Conservation (phyloP, 2,329 filamentous ascomycete species). For the Elsinoe batatas region DNA sequence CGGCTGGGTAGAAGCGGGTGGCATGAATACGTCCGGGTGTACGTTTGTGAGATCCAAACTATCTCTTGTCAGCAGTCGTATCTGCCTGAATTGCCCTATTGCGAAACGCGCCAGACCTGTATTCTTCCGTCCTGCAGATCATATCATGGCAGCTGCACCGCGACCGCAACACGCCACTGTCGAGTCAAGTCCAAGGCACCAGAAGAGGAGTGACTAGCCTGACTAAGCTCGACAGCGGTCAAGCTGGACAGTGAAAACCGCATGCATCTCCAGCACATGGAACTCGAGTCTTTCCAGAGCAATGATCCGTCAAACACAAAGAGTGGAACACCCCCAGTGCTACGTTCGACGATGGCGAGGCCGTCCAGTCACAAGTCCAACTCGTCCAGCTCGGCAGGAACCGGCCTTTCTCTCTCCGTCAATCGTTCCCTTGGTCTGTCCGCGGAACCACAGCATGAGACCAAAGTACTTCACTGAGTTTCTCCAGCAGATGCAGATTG, state of each 20-base stretch:
- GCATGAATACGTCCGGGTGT: background rate
- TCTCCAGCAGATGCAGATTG: background rate
- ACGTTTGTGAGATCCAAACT: background rate
- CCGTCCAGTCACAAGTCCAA: background rate
- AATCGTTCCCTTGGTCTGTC: background rate
- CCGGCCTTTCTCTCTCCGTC: background rate
- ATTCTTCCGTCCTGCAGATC: constrained; percentile 5
- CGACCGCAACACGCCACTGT: background rate
- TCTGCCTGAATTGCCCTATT: background rate
- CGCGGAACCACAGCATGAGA: constrained; percentile 6
- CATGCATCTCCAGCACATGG: background rate
- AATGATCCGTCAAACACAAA: background rate
- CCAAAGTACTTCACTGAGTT: background rate
- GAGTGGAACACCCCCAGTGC: constrained; percentile 5
- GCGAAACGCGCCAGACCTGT: background rate
- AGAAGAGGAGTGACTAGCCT: background rate
- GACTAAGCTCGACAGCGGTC: background rate
- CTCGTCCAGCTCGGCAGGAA: constrained; percentile 6
- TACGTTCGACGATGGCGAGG: background rate
- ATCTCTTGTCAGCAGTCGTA: background rate
- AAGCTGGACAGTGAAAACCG: background rate
- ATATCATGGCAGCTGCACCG: constrained; percentile 3
- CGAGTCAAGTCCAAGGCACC: background rate
- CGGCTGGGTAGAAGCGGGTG: constrained; percentile 9
- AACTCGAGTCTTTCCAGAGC: background rate